Evolutionary conservation across 1,139 yeast species (phyloP), one percentile per base, ranked within the genome.

Genomic region (Blastobotrys petasosporus): DNA sequence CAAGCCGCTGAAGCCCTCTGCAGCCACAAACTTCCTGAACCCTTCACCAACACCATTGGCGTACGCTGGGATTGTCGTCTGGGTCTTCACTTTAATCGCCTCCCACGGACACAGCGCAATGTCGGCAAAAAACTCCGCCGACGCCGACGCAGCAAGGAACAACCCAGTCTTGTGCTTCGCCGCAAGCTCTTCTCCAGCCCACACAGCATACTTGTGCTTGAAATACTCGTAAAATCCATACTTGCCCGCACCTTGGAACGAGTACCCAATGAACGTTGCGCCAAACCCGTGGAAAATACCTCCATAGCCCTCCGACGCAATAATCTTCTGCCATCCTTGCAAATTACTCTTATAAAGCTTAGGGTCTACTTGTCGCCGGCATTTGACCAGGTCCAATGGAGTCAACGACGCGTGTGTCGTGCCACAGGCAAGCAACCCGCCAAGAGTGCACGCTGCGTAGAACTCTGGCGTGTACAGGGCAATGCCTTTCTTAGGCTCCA

Each of bases 171-270:
- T 80, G 70, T 82, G 81, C 51, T 77, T 76, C 46, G 70, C 66
- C 41, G 88, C 83, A 49, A 57, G 52, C 51, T 82, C 80, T 36
- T 76, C 78, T 28, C 95, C 95, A 39, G 82, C 78, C 25, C 78
- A 55, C 57, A 79, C 81, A 45, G 81, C 67, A 65, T 87, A 90
- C 48, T 76, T 73, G 67, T 84, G 79, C 69, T 90, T 90, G 75
- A 88, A 90, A 58, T 71, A 76, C 68, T 90, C 97, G 68, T 90
- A 90, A 66, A 87, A 82, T 37, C 97, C 97, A 68, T 90, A 90
- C 69, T 90, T 90, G 59, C 95, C 95, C 49, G 95, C 95, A 60
- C 97, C 97, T 70, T 90, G 97, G 59, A 87, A 71, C 9, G 95
- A 82, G 69, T 90, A 90, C 34, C 97, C 97, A 52, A 88, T 74